Evolutionary conservation across 495 filamentous ascomycete genomes (phyloP).

Genomic region (Aspergillus conjunctus): DNA sequence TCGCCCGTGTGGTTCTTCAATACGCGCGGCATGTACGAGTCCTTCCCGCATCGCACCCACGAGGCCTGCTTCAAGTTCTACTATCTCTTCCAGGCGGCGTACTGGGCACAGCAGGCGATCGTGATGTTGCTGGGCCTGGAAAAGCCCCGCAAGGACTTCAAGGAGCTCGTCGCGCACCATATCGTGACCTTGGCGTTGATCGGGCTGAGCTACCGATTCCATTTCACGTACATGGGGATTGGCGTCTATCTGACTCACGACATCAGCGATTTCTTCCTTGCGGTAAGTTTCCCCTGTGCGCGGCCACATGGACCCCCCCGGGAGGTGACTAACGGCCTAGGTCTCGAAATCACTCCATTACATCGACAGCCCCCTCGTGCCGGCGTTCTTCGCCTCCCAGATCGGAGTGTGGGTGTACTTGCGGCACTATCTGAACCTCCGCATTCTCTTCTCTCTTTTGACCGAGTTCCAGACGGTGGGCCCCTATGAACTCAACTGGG

Average conservation of each 20-base stretch:
- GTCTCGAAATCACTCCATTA: neutral
- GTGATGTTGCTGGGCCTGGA: neutral
- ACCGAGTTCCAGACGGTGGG: neutral
- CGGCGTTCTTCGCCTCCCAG: neutral
- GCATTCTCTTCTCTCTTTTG: neutral
- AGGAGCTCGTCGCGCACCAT: neutral
- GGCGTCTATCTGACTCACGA: neutral
- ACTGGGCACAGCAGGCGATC: neutral
- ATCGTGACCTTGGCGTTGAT: neutral
- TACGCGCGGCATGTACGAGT: neutral
- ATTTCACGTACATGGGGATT: neutral
- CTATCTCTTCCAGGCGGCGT: neutral
- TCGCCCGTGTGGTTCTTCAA: neutral
- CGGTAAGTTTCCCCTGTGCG: neutral
- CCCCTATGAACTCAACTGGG: conserved; percentile 1
- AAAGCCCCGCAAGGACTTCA: neutral
- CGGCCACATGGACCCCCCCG: too few species aligned
- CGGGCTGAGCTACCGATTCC: neutral
- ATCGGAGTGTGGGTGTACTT: neutral
- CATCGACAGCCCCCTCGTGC: neutral
- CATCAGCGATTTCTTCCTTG: neutral
- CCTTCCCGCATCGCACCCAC: neutral
- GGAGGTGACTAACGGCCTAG: neutral
- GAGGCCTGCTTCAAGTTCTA: neutral
- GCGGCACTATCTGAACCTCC: neutral